Base-by-base conservation (phyloP, 2,329 filamentous ascomycete species). In the Claviceps sp. region DNA sequence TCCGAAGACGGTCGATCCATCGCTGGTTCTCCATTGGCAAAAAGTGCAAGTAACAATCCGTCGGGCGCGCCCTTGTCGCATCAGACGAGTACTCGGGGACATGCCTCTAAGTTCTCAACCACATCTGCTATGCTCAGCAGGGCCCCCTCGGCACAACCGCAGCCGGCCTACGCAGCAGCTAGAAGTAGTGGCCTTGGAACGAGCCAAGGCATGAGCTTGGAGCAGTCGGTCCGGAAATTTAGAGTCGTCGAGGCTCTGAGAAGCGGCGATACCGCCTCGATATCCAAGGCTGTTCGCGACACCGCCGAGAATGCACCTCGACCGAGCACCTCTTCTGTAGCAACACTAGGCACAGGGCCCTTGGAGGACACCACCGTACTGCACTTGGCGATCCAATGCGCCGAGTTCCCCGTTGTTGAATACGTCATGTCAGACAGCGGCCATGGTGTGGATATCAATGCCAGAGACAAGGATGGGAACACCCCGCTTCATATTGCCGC, bases 151-250 rank as follows among this genome's bases (percentile, higher is more conserved):
- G 56, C 62, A 58, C 37, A 64, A 34, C 30, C 30, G 66, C 52
- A 56, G 34, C 43, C 55, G 14, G 26, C 54, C 47, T 34, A 34
- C 30, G 47, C 52, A 55, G 57, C 55, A 26, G 52, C 56, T 47
- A 54, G 61, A 60, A 53, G 65, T 60, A 52, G 65, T 59, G 55
- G 65, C 54, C 63, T 60, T 50, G 55, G 62, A 56, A 60, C 61
- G 42, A 72, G 74, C 49, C 78, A 73, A 61, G 69, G 66, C 26
- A 68, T 64, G 39, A 82, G 81, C 24, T 86, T 98, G 54, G 90
- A 98, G 65, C 89, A 95, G 68, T 96, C 91, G 0, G 89, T 98
- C 50, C 82, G 86, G 64, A 90, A 95, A 58, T 98, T 98, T 68
- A 84, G 90, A 58, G 81, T 96, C 47, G 95, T 97, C 64, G 93